Conservation (phyloP, 306 rosid species). For the Boehmeria nivea region DNA sequence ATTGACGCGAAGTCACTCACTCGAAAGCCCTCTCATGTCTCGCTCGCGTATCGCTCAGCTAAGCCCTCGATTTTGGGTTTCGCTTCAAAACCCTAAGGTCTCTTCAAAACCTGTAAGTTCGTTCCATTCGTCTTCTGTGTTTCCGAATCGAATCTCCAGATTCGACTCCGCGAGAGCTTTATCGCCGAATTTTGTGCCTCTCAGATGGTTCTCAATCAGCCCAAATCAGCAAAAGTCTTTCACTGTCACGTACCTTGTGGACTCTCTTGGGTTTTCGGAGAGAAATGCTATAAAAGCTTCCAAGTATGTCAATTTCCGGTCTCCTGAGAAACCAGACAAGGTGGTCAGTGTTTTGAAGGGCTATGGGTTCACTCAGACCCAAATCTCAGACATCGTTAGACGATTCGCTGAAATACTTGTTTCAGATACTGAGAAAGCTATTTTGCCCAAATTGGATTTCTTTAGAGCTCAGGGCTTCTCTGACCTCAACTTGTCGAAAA, state of each 20-base stretch:
- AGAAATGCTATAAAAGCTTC: conserved; percentile 26
- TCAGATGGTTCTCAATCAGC: neutral
- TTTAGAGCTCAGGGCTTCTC: conserved; percentile 31
- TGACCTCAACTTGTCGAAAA: conserved; percentile 16
- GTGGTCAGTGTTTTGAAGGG: conserved; percentile 15
- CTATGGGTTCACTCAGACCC: conserved; percentile 21
- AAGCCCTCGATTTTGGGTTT: too few species aligned
- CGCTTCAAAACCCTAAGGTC: too few species aligned
- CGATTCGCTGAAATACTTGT: neutral
- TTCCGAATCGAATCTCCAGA: too few species aligned
- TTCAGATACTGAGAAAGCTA: conserved; percentile 5
- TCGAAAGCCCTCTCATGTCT: too few species aligned
- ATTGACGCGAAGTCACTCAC: too few species aligned
- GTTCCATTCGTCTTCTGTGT: too few species aligned
- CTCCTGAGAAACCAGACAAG: conserved; percentile 28
- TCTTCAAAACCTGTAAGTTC: too few species aligned
- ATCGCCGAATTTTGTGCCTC: neutral
- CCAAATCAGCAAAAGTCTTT: neutral
- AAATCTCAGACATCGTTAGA: conserved; percentile 3
- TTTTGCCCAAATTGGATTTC: conserved; percentile 28
- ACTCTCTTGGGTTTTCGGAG: conserved; percentile 27
- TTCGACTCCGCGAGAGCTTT: neutral
- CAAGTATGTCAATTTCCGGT: conserved; percentile 11
- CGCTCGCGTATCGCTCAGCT: too few species aligned
- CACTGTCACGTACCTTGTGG: conserved; percentile 10